Conservation (phyloP, 2,329 filamentous ascomycete genomes). For the Fusarium tuaranense region DNA sequence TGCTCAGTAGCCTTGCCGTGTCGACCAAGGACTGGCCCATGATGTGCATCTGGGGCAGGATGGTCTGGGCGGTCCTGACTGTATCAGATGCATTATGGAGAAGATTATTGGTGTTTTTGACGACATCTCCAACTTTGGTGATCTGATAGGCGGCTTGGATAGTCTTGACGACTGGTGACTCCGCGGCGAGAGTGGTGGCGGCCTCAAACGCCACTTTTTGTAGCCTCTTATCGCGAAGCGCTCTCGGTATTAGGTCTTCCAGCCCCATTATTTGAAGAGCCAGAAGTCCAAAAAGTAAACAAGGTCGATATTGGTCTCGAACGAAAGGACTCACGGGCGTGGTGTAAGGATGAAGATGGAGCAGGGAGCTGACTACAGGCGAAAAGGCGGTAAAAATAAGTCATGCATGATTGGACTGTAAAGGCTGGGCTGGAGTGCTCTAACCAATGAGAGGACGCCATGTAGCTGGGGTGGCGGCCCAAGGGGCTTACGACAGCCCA, state of each 20-base stretch:
- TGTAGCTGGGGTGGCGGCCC: neutral
- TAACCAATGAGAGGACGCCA: neutral
- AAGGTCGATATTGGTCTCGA: neutral
- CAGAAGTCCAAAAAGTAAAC: neutral
- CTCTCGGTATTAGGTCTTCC: slow-evolving; percentile 24
- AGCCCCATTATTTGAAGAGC: slow-evolving; percentile 25
- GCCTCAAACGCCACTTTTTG: slow-evolving; percentile 29
- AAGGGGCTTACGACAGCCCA: neutral
- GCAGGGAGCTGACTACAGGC: neutral
- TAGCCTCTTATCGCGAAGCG: slow-evolving; percentile 26
- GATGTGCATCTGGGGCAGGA: slow-evolving; percentile 50
- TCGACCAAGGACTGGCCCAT: slow-evolving; percentile 51
- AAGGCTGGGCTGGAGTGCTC: neutral
- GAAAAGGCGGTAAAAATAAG: slow-evolving; percentile 9
- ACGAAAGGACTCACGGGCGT: neutral
- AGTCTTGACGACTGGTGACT: slow-evolving; percentile 36
- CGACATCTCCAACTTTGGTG: slow-evolving; percentile 39
- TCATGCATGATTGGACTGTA: neutral
- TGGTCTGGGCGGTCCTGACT: slow-evolving; percentile 32
- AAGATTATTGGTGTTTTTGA: slow-evolving; percentile 41
- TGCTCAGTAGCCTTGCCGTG: slow-evolving; percentile 46
- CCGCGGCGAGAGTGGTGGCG: slow-evolving; percentile 26
- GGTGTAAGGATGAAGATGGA: neutral
- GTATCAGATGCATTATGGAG: slow-evolving; percentile 38
- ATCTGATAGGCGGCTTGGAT: slow-evolving; percentile 44